Base-by-base conservation (phyloP, 148 eudicot genomes). In the Diospyros lotus region DNA sequence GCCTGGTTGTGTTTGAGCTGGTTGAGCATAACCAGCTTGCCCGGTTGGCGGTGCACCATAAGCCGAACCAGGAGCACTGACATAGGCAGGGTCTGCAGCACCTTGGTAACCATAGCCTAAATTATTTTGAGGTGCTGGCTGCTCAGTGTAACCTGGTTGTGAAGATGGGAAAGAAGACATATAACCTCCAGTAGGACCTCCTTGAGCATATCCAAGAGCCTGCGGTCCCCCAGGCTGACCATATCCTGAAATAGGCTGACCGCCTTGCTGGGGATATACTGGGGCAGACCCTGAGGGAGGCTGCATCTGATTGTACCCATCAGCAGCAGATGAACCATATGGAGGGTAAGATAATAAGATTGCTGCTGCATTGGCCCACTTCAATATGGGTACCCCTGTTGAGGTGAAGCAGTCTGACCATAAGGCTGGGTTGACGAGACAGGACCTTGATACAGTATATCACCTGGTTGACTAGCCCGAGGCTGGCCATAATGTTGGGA, bases 401-500 rank as follows among this genome's bases (percentile, higher is more conserved):
- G 95, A n/a, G 88, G 78, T 48, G 85, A 84, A 58, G 81, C 75
- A 69, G 65, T 85, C 48, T 78, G 90, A 74, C 83, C 87, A 80
- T 86, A 84, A n/a, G 85, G 60, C 73, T 82, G 97, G 38, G 83
- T 63, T 8, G 89, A 77, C 64, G 94, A 45, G 65, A 55, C 79
- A 1, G 89, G 86, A 71, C 85, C 87, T 75, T 90, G 97, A 80
- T 86, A 89, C 56, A 95, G 82, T 60, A 84, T 64, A 64, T 91
- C 90, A 10, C 86, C 88, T 28, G 90, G 88, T 76, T 91, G 98
- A 79, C 73, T 80, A 44, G 94, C 81, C 17, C 92, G 76, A 11
- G 88, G 94, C 61, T 82, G 92, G 17, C 83, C 87, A 75, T 93
- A 91, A n/a, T 89, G 79, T 45, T 89, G 96, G 59, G 82, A 71